Evolutionary conservation across 139 green algal genomes (phyloP).

Genomic region (Desmodesmus armatus): DNA sequence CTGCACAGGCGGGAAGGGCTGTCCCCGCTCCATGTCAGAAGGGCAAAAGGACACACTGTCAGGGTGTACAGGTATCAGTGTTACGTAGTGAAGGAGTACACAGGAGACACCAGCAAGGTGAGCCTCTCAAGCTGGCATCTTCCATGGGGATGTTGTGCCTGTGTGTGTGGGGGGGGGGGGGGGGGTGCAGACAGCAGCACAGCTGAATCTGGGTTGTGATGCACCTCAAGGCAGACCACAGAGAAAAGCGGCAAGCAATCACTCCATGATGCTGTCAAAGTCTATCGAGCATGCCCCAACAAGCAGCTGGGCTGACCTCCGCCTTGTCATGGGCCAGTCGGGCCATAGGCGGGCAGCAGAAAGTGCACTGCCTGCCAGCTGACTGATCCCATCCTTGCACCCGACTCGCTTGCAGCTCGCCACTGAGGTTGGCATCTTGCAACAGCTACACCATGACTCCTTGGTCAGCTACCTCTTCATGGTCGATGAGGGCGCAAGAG

Average conservation of each 20-base stretch:
- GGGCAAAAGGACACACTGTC: background rate
- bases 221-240: background rate
- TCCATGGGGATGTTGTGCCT: no score
- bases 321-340: no score
- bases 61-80: background rate
- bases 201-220: background rate
- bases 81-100: slow-evolving; percentile 47
- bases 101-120: slow-evolving; percentile 23
- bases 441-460: slow-evolving; percentile 22
- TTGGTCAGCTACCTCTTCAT: background rate
- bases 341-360: no score
- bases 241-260: background rate
- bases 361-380: background rate
- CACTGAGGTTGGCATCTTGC: slow-evolving; percentile 21
- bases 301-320: background rate
- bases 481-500: slow-evolving; percentile 10
- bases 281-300: background rate
- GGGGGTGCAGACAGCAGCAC: background rate
- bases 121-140: no score
- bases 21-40: slow-evolving; percentile 14
- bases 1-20: no score
- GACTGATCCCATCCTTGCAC: no score
- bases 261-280: background rate
- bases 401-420: slow-evolving; percentile 30
- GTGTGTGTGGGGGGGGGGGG: background rate